phyloP scores from a whole-genome alignment of 2,329 filamentous ascomycete species.

The Aphanocladium album region DNA sequence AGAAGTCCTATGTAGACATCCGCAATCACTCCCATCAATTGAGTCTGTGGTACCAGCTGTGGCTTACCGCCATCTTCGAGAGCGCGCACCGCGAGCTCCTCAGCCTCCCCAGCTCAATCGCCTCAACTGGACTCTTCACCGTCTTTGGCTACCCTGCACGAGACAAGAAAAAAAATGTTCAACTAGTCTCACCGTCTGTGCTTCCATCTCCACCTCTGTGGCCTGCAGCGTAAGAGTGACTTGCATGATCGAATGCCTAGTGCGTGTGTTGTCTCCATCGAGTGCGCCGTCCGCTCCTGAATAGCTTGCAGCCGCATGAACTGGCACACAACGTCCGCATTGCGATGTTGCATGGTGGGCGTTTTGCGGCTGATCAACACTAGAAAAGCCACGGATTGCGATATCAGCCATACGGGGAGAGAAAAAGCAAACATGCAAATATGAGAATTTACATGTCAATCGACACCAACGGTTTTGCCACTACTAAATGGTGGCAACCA shows the following conservation, averaged over 20 bases:
- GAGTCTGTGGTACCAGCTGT: not conserved
- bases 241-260: slow-evolving; percentile 9
- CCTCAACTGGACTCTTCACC: not conserved
- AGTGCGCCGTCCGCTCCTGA: not conserved
- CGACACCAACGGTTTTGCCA: not conserved
- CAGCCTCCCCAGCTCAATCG: not conserved
- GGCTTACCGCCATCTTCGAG: slow-evolving; percentile 2
- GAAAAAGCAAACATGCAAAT: slow-evolving; percentile 7
- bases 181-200: not conserved
- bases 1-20: not conserved
- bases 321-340: not conserved
- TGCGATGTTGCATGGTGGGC: not conserved
- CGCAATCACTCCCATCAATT: not conserved
- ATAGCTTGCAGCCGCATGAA: slow-evolving; percentile 2
- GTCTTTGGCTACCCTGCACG: slow-evolving; percentile 7
- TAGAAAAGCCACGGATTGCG: not conserved
- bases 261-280: not conserved
- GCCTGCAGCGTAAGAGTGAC: not conserved
- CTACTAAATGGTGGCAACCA: not conserved
- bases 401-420: not conserved
- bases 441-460: not conserved
- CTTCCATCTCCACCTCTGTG: not conserved
- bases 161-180: not conserved
- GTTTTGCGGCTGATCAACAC: not conserved
- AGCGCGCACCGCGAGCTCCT: not conserved